Percentiles rank a stretch among this genome's conserved stretches.
These are phyloP conservation scores for Dothistroma septosporum DNA, from an alignment of 2,329 filamentous ascomycete genomes.

Conservation along the genomic window DNA sequence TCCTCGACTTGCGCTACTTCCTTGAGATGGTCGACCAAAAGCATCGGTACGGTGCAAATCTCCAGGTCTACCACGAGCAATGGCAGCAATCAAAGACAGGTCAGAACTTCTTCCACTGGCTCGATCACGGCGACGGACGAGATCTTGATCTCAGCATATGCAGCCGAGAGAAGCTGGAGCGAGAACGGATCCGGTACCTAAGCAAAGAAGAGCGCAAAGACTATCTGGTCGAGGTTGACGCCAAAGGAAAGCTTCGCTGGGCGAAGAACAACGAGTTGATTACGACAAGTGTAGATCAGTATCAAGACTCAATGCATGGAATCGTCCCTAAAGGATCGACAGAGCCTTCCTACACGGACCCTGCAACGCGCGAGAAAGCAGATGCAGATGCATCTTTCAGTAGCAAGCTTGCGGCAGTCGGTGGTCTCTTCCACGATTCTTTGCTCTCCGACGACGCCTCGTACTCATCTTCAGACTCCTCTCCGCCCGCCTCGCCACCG, in stretches of 20 bases:
- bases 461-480: constrained; percentile 39
- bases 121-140: constrained; percentile 74
- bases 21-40: constrained; percentile 68
- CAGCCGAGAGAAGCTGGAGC: constrained; percentile 67
- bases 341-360: constrained; percentile 36
- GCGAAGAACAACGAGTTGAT: constrained; percentile 75
- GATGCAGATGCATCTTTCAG: constrained; percentile 13
- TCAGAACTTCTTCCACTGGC: constrained; percentile 90
- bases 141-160: constrained; percentile 65
- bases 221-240: constrained; percentile 74
- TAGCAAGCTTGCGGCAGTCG: constrained; percentile 17
- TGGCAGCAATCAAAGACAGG: constrained; percentile 73
- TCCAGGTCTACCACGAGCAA: constrained; percentile 73
- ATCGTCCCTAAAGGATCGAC: constrained; percentile 43
- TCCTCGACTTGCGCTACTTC: constrained; percentile 82
- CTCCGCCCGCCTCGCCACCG: constrained; percentile 31
- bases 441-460: constrained; percentile 5
- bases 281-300: constrained; percentile 66
- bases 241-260: constrained; percentile 72
- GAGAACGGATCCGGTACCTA: constrained; percentile 79
- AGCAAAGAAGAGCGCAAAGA: constrained; percentile 74
- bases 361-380: constrained; percentile 10
- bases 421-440: constrained; percentile 12
- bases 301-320: constrained; percentile 71
- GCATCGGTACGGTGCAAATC: constrained; percentile 79